Base-by-base conservation (phyloP, 2,329 filamentous ascomycete species). In the Myriangium duriaei region DNA sequence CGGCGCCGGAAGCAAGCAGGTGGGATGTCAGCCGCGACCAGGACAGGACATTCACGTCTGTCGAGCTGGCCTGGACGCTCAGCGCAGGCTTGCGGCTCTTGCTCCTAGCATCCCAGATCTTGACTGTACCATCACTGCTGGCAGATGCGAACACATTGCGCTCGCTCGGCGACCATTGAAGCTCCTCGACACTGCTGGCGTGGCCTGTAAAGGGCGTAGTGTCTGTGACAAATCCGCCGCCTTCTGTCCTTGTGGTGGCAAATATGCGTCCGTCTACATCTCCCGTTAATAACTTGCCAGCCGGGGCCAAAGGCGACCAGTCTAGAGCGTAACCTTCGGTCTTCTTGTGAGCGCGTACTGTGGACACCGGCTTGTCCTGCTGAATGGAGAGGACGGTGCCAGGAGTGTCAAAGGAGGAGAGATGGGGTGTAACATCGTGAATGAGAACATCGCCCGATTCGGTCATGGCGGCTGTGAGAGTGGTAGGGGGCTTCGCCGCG, bases 91-190 rank as follows among this genome's bases (percentile, higher is more conserved):
- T 82, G 46, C 83, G 79, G 47, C 79, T 84, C 69, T 95, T 95
- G 58, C 81, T 87, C 37, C 91, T 77, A 13, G 91, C 75, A 55
- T 98, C 91, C 87, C 91, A 98, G 43, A 98, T 78, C 58, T 91
- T 88, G 45, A 98, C 79, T 7, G 84, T 94, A 51, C 91, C 88
- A 61, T 98, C 91, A 56, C 80, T 86, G 40, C 86, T 92, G 3
- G 84, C 87, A 1, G 88, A 96, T 0, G 91, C 82, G 54, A 98
- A 98, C 17, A 96, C 91, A 44, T 86, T 87, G 45, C 77, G 77
- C 64, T 98, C 91, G 12, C 79, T 83, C 0, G 91, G 91, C 36
- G 84, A 93, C 91, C 91, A 98, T 61, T 96, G 88, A 16, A 98
- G 68, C 56, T 98, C 91, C 65, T 98, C 91, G 11, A 98, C 77